These are phyloP conservation scores for Hypomyces rosellus DNA, from an alignment of 2,329 filamentous ascomycete genomes.

Conservation along the genomic window DNA sequence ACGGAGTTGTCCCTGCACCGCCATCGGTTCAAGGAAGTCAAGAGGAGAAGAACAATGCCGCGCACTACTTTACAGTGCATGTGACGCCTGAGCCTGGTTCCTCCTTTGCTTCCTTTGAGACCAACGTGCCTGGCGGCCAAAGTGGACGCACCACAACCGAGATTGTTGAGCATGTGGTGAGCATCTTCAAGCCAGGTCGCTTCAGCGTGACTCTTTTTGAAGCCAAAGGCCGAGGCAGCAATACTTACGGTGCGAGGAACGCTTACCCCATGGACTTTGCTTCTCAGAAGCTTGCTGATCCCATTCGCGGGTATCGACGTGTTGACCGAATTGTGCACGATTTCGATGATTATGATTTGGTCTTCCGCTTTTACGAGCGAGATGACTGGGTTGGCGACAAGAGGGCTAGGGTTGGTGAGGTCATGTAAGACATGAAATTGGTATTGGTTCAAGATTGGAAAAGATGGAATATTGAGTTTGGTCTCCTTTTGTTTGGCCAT, in stretches of 20 bases:
- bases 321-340: constrained; percentile 96
- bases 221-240: constrained; percentile 58
- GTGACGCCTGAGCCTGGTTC: constrained; percentile 96
- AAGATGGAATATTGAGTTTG: neutral
- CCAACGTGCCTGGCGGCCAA: constrained; percentile 87
- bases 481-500: neutral
- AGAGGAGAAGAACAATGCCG: constrained; percentile 41
- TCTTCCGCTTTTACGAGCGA: constrained; percentile 94
- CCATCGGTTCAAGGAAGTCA: constrained; percentile 32
- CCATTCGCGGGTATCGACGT: constrained; percentile 77
- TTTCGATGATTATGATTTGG: constrained; percentile 91
- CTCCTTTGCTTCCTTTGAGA: constrained; percentile 97
- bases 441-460: neutral
- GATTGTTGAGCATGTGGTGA: constrained; percentile 87
- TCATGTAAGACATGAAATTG: constrained; percentile 19
- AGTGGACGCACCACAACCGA: constrained; percentile 83
- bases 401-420: constrained; percentile 49
- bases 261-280: constrained; percentile 32
- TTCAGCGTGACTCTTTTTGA: constrained; percentile 98
- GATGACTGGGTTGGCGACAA: constrained; percentile 63
- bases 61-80: constrained; percentile 97
- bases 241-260: constrained; percentile 34
- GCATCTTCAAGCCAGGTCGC: constrained; percentile 94
- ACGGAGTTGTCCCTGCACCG: constrained; percentile 84
- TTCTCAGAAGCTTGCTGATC: constrained; percentile 58